Conservation (phyloP, 1,139 yeast genomes). For the Lodderomyces parapsilosis region DNA sequence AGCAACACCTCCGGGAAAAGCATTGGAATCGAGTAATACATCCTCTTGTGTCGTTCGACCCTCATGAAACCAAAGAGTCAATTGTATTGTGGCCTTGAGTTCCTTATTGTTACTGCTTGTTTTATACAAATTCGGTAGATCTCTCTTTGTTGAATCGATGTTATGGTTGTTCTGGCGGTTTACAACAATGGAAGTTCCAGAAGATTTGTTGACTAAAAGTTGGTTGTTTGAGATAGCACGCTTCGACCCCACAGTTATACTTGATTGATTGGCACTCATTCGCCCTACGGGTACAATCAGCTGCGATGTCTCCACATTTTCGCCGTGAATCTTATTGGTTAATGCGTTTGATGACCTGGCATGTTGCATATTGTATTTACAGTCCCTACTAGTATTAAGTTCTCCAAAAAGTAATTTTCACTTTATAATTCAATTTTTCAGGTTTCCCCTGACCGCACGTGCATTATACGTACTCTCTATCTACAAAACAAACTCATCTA, state of each 20-base stretch:
- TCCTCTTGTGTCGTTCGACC: conserved; percentile 54
- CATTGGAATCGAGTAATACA: conserved; percentile 58
- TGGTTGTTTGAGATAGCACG: conserved; percentile 6
- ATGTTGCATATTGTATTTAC: conserved; percentile 30
- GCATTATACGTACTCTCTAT: neutral
- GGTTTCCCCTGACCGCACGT: too few species aligned
- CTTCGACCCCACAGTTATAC: conserved; percentile 20
- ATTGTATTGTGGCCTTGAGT: conserved; percentile 27
- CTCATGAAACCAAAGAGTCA: conserved; percentile 78
- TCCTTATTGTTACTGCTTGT: neutral
- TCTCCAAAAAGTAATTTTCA: too few species aligned
- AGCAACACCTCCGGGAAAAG: conserved; percentile 55
- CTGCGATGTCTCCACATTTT: neutral
- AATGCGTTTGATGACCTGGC: conserved; percentile 20
- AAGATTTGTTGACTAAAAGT: conserved; percentile 10
- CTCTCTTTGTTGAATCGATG: conserved; percentile 7
- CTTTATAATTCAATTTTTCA: neutral
- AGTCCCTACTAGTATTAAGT: too few species aligned
- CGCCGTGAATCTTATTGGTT: neutral
- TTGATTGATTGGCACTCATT: conserved; percentile 25
- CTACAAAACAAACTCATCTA: conserved; percentile 51
- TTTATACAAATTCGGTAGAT: neutral
- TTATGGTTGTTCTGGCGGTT: conserved; percentile 14
- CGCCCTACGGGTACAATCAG: conserved; percentile 1
- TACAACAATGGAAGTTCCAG: conserved; percentile 16